These are phyloP conservation scores for Zasmidium citrigriseum DNA, from an alignment of 2,329 filamentous ascomycete genomes.

Conservation along the genomic window DNA sequence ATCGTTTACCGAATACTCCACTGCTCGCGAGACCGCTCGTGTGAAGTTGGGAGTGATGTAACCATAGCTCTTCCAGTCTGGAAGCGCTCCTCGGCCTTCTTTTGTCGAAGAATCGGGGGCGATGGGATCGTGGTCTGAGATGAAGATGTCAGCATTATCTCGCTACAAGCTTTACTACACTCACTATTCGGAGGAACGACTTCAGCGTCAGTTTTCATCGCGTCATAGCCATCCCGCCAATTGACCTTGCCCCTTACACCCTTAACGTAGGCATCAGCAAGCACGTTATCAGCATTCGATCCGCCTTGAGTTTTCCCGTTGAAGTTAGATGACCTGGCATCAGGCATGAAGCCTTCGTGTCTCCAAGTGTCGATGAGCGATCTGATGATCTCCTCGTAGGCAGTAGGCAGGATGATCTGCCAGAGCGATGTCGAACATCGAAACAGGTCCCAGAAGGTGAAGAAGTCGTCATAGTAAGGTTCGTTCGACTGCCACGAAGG, in stretches of 20 bases:
- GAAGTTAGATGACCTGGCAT: constrained; percentile 70
- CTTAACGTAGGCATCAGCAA: constrained; percentile 69
- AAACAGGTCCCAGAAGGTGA: constrained; percentile 67
- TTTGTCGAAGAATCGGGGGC: constrained; percentile 64
- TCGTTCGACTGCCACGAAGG: constrained; percentile 63
- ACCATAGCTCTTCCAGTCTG: constrained; percentile 68
- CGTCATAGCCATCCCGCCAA: constrained; percentile 68
- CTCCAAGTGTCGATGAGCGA: constrained; percentile 67
- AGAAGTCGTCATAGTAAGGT: constrained; percentile 72
- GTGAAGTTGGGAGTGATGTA: constrained; percentile 70
- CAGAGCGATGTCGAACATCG: constrained; percentile 65
- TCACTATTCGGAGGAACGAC: constrained; percentile 61
- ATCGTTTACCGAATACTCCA: constrained; percentile 73
- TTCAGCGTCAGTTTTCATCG: constrained; percentile 71
- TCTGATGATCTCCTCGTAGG: constrained; percentile 65
- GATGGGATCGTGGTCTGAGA: constrained; percentile 52
- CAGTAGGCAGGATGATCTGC: constrained; percentile 63
- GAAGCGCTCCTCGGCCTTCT: constrained; percentile 69
- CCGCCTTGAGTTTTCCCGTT: constrained; percentile 63
- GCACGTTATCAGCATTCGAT: constrained; percentile 56
- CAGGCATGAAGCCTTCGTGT: constrained; percentile 69
- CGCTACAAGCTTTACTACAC: background rate
- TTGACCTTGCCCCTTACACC: constrained; percentile 58
- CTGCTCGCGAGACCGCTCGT: constrained; percentile 66
- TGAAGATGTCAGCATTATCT: background rate